Evolutionary conservation across 495 filamentous ascomycete species (phyloP), one percentile per base, ranked within the genome.

Genomic region (Lichina pygmaea): DNA sequence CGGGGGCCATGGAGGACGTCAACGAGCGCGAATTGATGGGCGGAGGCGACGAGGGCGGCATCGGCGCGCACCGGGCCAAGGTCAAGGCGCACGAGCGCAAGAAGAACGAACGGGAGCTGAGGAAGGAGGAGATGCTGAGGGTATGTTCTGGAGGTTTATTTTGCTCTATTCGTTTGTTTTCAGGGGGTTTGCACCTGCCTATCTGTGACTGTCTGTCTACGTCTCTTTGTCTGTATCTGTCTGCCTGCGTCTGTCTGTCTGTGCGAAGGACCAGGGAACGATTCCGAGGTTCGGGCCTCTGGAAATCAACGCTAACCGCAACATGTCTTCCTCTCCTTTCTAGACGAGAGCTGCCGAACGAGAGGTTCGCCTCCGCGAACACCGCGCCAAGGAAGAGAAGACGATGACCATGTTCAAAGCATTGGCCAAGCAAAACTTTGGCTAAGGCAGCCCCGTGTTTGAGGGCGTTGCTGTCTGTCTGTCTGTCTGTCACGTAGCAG

Each of bases 321-420:
- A 38, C 34, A 12, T n/a, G n/a, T 16, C 13, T 11, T n/a, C 42
- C 12, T 12, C 24, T 7, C 17, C 6, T 15, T 13, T n/a, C 9
- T 34, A 49, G 48, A 32, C 72, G 9, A 62, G 62, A 54, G 58
- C 56, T 46, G 73, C 62, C 43, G 77, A 82, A 62, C 58, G 74
- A 52, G 75, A 81, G 50, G 73, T 74, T 55, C 58, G 71, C 50
- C 48, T 78, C 42, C 54, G 58, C 50, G 68, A 58, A 55, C 66
- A 71, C 48, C 58, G 62, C 48, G 60, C 54, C 40, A 69, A 74
- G 51, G 78, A 83, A 60, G 75, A 75, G 54, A 62, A 55, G 49
- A 80, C 76, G 9, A 72, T 81, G 64, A 66, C 66, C 34, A 75
- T 72, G 68, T 46, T 84, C 51, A 68, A 58, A 58, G 60, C 62